Conservation (phyloP, 2,329 filamentous ascomycete genomes). For the Conoideocrella luteorostrata region DNA sequence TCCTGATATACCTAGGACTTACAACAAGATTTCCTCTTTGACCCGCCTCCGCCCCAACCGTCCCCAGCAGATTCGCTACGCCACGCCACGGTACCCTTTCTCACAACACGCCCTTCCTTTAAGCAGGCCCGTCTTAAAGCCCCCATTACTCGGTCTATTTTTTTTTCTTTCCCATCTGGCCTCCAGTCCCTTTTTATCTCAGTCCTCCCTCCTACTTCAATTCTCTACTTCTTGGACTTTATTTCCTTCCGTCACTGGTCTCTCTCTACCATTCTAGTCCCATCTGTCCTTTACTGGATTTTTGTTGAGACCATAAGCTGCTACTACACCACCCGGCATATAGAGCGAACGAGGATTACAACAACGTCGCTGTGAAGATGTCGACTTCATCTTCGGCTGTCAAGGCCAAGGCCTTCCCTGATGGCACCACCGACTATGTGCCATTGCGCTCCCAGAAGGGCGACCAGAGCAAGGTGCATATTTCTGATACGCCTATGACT, state of each 20-base stretch:
- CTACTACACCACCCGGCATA: too few relatives aligned
- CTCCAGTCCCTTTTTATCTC: constrained; percentile 2
- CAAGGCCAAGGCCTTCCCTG: constrained; percentile 37
- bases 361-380: constrained; percentile 2
- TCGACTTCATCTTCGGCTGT: constrained; percentile 11
- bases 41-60: constrained; percentile 10
- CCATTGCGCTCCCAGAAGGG: constrained; percentile 39
- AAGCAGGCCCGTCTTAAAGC: constrained; percentile 2
- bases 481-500: constrained; percentile 76
- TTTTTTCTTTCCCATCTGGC: neutral
- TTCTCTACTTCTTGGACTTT: accelerated
- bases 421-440: constrained; percentile 51
- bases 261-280: neutral
- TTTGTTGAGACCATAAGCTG: neutral
- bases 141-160: neutral
- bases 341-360: neutral
- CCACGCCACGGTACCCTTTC: constrained; percentile 1
- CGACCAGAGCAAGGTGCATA: constrained; percentile 69
- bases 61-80: constrained; percentile 7
- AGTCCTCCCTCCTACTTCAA: constrained; percentile 3
- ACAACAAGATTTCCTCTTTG: neutral
- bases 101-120: neutral
- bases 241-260: neutral
- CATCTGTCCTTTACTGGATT: neutral
- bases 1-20: neutral